Evolutionary conservation across 768 basidiomycete species (phyloP).

Genomic region (Butyriboletus loyo): DNA sequence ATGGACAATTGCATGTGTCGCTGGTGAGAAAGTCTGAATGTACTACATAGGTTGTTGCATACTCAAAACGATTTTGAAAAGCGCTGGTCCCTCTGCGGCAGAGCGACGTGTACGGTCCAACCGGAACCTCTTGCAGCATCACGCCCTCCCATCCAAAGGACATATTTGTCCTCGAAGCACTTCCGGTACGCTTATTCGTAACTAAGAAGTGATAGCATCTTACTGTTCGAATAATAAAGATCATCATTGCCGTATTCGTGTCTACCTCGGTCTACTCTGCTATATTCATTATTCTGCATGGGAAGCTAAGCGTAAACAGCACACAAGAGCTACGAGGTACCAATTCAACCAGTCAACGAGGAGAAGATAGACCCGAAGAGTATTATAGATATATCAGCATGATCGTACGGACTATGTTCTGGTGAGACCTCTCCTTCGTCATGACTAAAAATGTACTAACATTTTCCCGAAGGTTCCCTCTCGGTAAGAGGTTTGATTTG

Average conservation of each 20-base stretch:
- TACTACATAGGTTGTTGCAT: background rate
- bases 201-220: background rate
- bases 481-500: conserved; percentile 41
- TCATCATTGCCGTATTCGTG: conserved; percentile 54
- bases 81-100: conserved; percentile 36
- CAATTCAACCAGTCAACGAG: conserved; percentile 44
- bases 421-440: conserved; percentile 41
- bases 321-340: conserved; percentile 53
- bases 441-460: conserved; percentile 6
- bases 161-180: conserved; percentile 52
- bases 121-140: conserved; percentile 53
- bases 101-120: conserved; percentile 48
- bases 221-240: conserved; percentile 35
- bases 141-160: conserved; percentile 38
- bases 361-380: conserved; percentile 42
- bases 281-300: conserved; percentile 59
- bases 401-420: conserved; percentile 68
- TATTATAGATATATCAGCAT: conserved; percentile 60
- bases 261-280: conserved; percentile 58
- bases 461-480: conserved; percentile 47
- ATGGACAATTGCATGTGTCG: conserved; percentile 48
- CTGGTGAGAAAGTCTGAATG: conserved; percentile 43
- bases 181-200: conserved; percentile 48
- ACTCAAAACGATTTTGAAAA: conserved; percentile 23
- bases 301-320: conserved; percentile 48